Evolutionary conservation across 306 rosid genomes (phyloP), one percentile per base, ranked within the genome.

Genomic region (Sesbania bispinosa): DNA sequence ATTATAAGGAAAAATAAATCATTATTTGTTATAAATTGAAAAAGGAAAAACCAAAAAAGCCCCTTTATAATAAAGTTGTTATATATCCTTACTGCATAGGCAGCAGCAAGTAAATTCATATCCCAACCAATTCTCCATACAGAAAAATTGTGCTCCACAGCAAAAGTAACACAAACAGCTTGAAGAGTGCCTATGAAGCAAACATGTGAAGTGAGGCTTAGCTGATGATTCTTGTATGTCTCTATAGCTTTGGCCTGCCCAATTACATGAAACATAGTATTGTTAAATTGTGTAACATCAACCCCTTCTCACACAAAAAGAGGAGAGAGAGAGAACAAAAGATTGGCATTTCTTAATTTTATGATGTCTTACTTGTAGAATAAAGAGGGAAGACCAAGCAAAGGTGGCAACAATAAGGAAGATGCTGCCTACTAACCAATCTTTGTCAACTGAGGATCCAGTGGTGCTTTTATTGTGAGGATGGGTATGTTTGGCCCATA

Each of bases 331-430:
- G n/a, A n/a, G n/a, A n/a, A n/a, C n/a, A n/a, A n/a, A n/a, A n/a
- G n/a, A n/a, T n/a, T n/a, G n/a, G n/a, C n/a, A n/a, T n/a, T n/a
- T n/a, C n/a, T n/a, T n/a, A n/a, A n/a, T n/a, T n/a, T n/a, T n/a
- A n/a, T n/a, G n/a, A 47, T 8, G 21, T 36, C 85, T 77, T 78
- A 94, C 96, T 87, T 94, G 97, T 30, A 89, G 75, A 27, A 94
- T 89, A 77, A 94, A 94, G 67, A 94, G 87, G 51, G 93, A 92
- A 43, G 97, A 82, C 99, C 99, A 94, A 38, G 99, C 96, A 82
- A 94, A 85, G 4, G 96, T 89, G 69, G 99, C 96, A 74, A 91
- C 85, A 80, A 90, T 85, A 59, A 94, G 90, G 62, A 89, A 84
- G 30, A 82, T 66, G 79, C 96, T 89, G 4, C 97, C 97, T 61